Base-by-base conservation (phyloP, 2,329 filamentous ascomycete species). In the Xylariomycetidae sp. region DNA sequence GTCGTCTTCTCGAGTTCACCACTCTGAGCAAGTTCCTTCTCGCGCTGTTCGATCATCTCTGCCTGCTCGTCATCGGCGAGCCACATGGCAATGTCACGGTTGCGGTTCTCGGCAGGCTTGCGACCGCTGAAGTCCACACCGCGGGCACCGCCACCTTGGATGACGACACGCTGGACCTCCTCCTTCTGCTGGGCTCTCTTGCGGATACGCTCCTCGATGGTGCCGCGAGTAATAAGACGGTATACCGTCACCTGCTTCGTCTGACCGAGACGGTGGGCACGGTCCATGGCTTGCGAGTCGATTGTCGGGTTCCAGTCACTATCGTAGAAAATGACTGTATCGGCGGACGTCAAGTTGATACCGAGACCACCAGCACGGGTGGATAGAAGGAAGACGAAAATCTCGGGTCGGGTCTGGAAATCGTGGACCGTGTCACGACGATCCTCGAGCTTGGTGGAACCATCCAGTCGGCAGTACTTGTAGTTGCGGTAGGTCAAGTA, bases 221-320 rank as follows among this genome's bases (percentile, higher is more conserved):
- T 96, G 43, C 88, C 87, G 27, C 87, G 82, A 1, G 92, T 98
- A 63, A 98, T 96, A 54, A 98, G 81, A 45, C 92, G 86, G 62
- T 96, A 98, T 9, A 98, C 92, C 0, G 89, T 95, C 37, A 98
- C 92, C 63, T 98, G 92, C 47, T 78, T 79, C 2, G 90, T 96
- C 61, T 98, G 90, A 31, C 92, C 92, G 22, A 98, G 76, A 75
- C 92, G 86, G 76, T 98, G 92, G 10, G 92, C 92, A 60, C 92
- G 85, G 61, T 98, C 92, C 92, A 96, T 96, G 61, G 92, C 92
- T 60, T 98, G 92, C 33, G 86, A 94, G 59, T 98, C 92, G 53
- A 96, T 96, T 4, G 92, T 96, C 0, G 92, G 92, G 59, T 98
- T 98, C 92, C 92, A 98, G 60, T 98, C 92, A 9, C 87, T 94